A percentile compares a stretch with the other conserved stretches of the same genome.
These are phyloP conservation scores for Alternaria gaisen DNA, from an alignment of 2,329 filamentous ascomycete genomes.

Conservation along the genomic window DNA sequence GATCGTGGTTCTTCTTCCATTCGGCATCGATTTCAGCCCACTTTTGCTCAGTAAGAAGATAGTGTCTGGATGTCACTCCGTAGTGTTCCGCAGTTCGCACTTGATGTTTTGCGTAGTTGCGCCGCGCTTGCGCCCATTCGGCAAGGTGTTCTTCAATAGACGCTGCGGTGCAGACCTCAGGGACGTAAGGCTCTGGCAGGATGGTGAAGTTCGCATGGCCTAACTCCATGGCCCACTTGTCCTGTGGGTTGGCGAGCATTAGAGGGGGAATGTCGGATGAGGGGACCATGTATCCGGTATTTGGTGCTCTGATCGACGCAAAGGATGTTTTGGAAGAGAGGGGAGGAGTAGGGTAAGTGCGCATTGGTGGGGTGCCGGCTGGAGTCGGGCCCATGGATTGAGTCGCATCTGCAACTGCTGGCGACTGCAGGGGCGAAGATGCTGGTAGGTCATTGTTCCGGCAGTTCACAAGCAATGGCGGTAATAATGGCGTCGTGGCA, in stretches of 20 bases:
- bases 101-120: conserved; percentile 89
- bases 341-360: conserved; percentile 69
- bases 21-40: conserved; percentile 80
- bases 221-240: conserved; percentile 84
- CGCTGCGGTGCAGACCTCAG: conserved; percentile 68
- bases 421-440: conserved; percentile 86
- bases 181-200: conserved; percentile 79
- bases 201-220: conserved; percentile 96
- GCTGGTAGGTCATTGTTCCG: conserved; percentile 64
- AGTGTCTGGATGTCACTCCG: conserved; percentile 87
- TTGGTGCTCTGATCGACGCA: conserved; percentile 70
- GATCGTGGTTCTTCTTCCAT: conserved; percentile 77
- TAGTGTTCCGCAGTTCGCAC: conserved; percentile 91
- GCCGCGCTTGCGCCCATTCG: conserved; percentile 84
- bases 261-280: conserved; percentile 69
- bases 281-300: conserved; percentile 58
- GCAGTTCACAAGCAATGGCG: conserved; percentile 75
- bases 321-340: conserved; percentile 80
- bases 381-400: conserved; percentile 57
- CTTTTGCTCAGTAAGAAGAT: conserved; percentile 84
- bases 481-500: conserved; percentile 84
- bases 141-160: conserved; percentile 71
- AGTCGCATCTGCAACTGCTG: conserved; percentile 71
- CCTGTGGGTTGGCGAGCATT: conserved; percentile 72
- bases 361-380: conserved; percentile 59